Evolutionary conservation across 805 yeast genomes (phyloP).

Genomic region (Starmerella apis): DNA sequence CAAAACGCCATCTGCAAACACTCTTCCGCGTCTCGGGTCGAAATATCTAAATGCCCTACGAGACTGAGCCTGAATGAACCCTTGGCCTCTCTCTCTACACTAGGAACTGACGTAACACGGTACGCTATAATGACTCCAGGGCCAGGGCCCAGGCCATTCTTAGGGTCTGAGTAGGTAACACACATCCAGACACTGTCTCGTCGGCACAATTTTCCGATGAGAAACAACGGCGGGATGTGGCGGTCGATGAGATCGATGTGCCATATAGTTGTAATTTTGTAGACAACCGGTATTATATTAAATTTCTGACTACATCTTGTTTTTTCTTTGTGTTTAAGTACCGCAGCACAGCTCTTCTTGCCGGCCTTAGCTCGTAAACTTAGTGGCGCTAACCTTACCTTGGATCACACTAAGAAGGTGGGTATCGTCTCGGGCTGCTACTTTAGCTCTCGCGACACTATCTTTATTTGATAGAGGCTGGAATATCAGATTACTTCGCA

Average conservation of each 20-base stretch:
- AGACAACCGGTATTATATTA: no score
- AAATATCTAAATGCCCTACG: background rate
- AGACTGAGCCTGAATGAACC: slow-evolving; percentile 2
- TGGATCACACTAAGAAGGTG: background rate
- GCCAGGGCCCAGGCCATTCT: background rate
- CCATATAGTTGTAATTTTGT: no score
- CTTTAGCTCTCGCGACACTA: background rate
- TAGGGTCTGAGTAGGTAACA: background rate
- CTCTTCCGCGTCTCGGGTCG: background rate
- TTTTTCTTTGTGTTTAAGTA: no score
- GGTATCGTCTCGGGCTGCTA: background rate
- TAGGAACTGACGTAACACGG: slow-evolving; percentile 2
- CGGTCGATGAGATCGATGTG: background rate
- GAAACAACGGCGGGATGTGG: background rate
- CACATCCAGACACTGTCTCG: background rate
- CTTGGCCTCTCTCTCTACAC: background rate
- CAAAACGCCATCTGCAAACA: slow-evolving; percentile 41
- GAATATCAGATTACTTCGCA: background rate
- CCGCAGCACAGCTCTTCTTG: background rate
- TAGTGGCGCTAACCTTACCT: slow-evolving; percentile 6
- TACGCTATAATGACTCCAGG: background rate
- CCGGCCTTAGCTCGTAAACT: background rate
- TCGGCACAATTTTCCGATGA: no score
- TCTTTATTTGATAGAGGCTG: background rate
- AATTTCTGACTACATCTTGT: no score